Percentiles rank a stretch among this genome's conserved stretches.
Evolutionary conservation across 768 basidiomycete genomes (phyloP).

Genomic region (Tylopilus felleus): DNA sequence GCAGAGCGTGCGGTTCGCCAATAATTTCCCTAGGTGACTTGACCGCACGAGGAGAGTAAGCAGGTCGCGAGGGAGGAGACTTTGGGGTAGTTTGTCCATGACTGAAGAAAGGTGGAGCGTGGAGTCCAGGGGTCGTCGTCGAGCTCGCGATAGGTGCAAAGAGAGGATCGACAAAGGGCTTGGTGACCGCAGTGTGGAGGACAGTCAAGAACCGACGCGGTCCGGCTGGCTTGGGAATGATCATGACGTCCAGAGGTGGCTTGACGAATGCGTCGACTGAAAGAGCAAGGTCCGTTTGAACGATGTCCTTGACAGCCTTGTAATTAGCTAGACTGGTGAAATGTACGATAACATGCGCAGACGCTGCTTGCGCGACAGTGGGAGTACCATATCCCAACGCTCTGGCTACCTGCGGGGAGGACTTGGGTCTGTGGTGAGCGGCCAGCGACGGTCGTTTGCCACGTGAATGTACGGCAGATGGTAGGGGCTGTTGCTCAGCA

Average conservation of each 20-base stretch:
- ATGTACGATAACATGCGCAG: slow-evolving; percentile 60
- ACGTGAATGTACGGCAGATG: slow-evolving; percentile 41
- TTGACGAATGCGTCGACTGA: slow-evolving; percentile 45
- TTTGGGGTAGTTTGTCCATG: slow-evolving; percentile 33
- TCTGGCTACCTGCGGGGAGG: slow-evolving; percentile 75
- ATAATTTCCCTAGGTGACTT: slow-evolving; percentile 49
- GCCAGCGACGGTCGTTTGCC: slow-evolving; percentile 66
- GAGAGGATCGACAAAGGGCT: slow-evolving; percentile 85
- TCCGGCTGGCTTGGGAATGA: slow-evolving; percentile 96
- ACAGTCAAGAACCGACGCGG: slow-evolving; percentile 91
- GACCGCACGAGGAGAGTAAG: slow-evolving; percentile 47
- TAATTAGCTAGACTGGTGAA: slow-evolving; percentile 91
- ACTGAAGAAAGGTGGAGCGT: slow-evolving; percentile 44
- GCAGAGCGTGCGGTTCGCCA: slow-evolving; percentile 36
- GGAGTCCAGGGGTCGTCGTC: slow-evolving; percentile 72
- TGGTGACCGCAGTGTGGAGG: slow-evolving; percentile 84
- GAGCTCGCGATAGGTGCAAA: slow-evolving; percentile 95
- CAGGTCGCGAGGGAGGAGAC: slow-evolving; percentile 44
- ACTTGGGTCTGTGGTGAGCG: slow-evolving; percentile 68
- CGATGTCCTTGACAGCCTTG: slow-evolving; percentile 80
- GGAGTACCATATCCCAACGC: slow-evolving; percentile 39
- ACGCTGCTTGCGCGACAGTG: slow-evolving; percentile 26
- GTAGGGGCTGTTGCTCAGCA: slow-evolving; percentile 42
- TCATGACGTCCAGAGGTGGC: slow-evolving; percentile 84
- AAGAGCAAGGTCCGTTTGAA: slow-evolving; percentile 54